Conservation (phyloP, 495 filamentous ascomycete species). For the Lichenothelia convexa region DNA sequence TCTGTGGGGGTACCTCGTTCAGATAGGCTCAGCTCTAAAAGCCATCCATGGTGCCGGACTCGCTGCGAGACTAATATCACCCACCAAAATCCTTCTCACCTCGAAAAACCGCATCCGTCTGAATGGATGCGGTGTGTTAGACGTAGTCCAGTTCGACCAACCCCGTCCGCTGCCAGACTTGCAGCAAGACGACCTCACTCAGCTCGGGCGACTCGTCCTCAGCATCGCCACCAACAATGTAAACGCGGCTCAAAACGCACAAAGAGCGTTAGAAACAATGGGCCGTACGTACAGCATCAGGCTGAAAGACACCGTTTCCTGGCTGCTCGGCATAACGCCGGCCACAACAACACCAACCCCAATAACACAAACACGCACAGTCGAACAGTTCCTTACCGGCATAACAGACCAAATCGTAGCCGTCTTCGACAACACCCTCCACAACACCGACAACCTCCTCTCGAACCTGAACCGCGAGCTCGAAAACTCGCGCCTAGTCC, state of each 20-base stretch:
- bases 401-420: slow-evolving; percentile 56
- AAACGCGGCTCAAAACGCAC: slow-evolving; percentile 33
- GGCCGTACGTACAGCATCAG: slow-evolving; percentile 50
- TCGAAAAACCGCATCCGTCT: slow-evolving; percentile 71
- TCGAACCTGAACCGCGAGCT: slow-evolving; percentile 59
- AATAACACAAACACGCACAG: slow-evolving; percentile 34
- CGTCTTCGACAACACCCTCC: slow-evolving; percentile 54
- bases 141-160: slow-evolving; percentile 64
- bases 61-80: slow-evolving; percentile 65
- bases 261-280: slow-evolving; percentile 52
- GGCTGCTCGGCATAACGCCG: slow-evolving; percentile 41
- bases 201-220: slow-evolving; percentile 70
- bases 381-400: slow-evolving; percentile 57
- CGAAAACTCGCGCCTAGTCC: slow-evolving; percentile 75
- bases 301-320: slow-evolving; percentile 55
- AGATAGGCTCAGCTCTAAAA: slow-evolving; percentile 78
- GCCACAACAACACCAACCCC: slow-evolving; percentile 8
- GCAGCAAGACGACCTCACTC: slow-evolving; percentile 73
- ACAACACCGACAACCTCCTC: slow-evolving; percentile 53
- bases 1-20: slow-evolving; percentile 82
- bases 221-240: slow-evolving; percentile 51
- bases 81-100: slow-evolving; percentile 74
- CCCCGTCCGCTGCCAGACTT: slow-evolving; percentile 49
- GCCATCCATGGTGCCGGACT: slow-evolving; percentile 64
- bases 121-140: slow-evolving; percentile 68